Evolutionary conservation across 2,329 filamentous ascomycete genomes (phyloP).

Genomic region (Penicillium sp.): DNA sequence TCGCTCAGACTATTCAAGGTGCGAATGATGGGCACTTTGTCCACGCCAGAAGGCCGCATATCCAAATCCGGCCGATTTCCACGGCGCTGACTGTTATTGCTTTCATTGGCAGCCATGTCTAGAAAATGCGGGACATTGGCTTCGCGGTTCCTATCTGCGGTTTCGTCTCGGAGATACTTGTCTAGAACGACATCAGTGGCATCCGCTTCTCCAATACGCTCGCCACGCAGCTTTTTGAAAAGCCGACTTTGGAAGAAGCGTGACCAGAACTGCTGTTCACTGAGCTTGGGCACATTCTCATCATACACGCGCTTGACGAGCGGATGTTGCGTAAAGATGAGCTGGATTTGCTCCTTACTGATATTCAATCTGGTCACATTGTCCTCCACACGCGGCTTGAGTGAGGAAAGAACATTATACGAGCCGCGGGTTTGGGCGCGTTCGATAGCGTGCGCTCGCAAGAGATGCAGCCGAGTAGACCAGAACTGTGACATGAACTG

Average conservation of each 20-base stretch:
- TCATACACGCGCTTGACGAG: conserved; percentile 87
- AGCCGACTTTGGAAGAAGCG: conserved; percentile 88
- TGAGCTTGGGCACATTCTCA: conserved; percentile 79
- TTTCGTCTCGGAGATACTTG: conserved; percentile 74
- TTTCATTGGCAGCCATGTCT: conserved; percentile 88
- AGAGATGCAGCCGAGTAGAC: conserved; percentile 77
- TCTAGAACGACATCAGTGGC: conserved; percentile 75
- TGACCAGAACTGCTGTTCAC: conserved; percentile 82
- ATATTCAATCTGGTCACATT: conserved; percentile 75
- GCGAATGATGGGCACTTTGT: conserved; percentile 81
- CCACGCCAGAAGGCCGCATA: conserved; percentile 70
- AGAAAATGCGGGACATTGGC: conserved; percentile 80
- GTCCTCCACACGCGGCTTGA: conserved; percentile 74
- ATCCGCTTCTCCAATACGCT: conserved; percentile 75
- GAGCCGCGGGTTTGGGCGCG: conserved; percentile 77
- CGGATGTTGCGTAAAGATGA: conserved; percentile 90
- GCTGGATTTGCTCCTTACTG: conserved; percentile 83
- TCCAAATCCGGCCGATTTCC: conserved; percentile 87
- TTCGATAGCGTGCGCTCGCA: conserved; percentile 88
- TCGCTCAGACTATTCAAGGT: conserved; percentile 87
- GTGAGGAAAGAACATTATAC: conserved; percentile 87
- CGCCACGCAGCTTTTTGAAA: conserved; percentile 85
- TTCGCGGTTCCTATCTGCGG: conserved; percentile 45
- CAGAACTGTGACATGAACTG: conserved; percentile 93
- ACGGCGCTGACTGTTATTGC: conserved; percentile 79